Evolutionary conservation across 345 rosid species (phyloP).

Genomic region (Hibiscus trionum): DNA sequence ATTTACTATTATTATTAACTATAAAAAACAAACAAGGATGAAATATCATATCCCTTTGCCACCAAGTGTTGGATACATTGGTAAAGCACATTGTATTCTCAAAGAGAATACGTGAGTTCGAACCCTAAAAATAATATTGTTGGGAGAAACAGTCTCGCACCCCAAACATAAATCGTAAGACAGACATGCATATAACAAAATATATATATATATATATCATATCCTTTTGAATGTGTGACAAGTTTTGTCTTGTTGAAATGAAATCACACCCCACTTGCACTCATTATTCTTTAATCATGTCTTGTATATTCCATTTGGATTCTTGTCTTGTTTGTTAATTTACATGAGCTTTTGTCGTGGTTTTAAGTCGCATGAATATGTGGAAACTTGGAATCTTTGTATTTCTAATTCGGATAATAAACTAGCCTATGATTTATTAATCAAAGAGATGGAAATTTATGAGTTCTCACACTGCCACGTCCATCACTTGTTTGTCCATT

Average conservation of each 20-base stretch:
- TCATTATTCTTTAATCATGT: background rate
- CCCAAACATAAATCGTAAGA: too few species aligned
- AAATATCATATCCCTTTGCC: background rate
- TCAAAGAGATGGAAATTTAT: background rate
- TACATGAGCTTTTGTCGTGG: background rate
- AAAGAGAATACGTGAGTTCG: too few species aligned
- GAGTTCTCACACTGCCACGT: background rate
- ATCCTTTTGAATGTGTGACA: background rate
- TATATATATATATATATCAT: too few species aligned
- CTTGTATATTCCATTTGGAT: background rate
- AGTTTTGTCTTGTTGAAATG: background rate
- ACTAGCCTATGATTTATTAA: too few species aligned
- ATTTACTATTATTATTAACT: background rate
- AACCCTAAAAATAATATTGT: too few species aligned
- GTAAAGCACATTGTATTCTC: too few species aligned
- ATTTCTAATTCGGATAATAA: background rate
- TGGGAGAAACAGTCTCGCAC: too few species aligned
- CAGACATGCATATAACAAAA: too few species aligned
- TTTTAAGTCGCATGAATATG: conserved; percentile 1
- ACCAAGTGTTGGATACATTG: too few species aligned
- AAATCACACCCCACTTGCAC: background rate
- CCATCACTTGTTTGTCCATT: background rate
- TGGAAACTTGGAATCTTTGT: conserved; percentile 12
- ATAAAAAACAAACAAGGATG: background rate
- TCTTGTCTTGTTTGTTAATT: conserved; percentile 6